Evolutionary conservation across 2,329 filamentous ascomycete genomes (phyloP).

Genomic region (Diaporthe citri): DNA sequence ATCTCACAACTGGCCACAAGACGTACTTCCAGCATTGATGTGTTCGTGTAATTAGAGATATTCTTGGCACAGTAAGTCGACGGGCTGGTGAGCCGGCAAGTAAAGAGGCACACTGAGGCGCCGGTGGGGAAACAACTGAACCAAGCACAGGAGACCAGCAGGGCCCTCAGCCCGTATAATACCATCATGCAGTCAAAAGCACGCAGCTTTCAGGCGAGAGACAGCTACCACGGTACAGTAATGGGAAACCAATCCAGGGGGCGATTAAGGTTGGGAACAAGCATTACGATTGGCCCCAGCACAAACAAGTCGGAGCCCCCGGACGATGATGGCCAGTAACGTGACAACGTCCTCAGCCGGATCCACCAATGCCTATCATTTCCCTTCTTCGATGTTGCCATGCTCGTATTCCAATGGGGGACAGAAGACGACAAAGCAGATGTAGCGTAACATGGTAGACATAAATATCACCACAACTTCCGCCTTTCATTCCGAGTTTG

Average conservation of each 20-base stretch:
- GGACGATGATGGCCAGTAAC: constrained; percentile 7
- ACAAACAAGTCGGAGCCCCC: constrained; percentile 14
- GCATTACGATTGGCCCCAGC: background rate
- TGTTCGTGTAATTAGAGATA: background rate
- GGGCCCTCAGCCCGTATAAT: background rate
- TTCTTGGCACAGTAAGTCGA: too few species aligned
- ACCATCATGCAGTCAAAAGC: rapidly evolving
- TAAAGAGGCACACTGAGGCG: background rate
- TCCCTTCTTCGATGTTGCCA: constrained; percentile 4
- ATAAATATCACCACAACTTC: constrained; percentile 19
- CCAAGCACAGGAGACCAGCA: background rate
- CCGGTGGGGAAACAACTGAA: too few species aligned
- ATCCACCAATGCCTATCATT: constrained; percentile 12
- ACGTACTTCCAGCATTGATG: background rate
- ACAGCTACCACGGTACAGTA: too few species aligned
- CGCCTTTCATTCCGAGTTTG: background rate
- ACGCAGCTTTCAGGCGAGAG: background rate
- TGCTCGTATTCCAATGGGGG: background rate
- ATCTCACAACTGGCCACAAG: background rate
- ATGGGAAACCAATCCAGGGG: background rate
- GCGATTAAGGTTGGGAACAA: constrained; percentile 26
- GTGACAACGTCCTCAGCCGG: constrained; percentile 18
- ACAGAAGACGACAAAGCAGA: background rate
- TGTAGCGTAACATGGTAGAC: background rate
- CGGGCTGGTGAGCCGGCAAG: background rate